Conservation (phyloP, 169 alveolate species). For the Cardiosporidium cionae region DNA sequence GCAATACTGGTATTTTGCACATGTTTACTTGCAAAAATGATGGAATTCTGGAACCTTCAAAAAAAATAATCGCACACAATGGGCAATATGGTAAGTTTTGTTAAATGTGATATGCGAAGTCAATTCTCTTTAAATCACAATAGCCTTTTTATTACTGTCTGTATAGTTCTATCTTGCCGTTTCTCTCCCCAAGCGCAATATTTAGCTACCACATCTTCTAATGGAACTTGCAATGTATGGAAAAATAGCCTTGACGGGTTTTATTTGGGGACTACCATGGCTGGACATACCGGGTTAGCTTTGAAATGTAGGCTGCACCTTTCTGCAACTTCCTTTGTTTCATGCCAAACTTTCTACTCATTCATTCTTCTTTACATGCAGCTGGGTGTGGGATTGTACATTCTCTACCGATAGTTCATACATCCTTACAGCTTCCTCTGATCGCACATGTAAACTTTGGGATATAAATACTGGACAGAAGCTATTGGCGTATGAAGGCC, state of each 20-base stretch:
- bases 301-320: neutral
- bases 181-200: neutral
- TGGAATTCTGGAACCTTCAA: neutral
- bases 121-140: too few species aligned
- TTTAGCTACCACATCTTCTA: conserved; percentile 8
- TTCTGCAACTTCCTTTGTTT: neutral
- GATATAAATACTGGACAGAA: conserved; percentile 7
- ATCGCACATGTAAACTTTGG: conserved; percentile 16
- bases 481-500: neutral
- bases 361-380: neutral
- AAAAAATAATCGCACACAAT: neutral
- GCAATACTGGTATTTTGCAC: neutral
- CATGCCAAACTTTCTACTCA: neutral
- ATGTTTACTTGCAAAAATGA: neutral
- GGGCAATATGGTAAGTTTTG: neutral
- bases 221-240: conserved; percentile 5
- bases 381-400: conserved; percentile 27
- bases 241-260: neutral
- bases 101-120: too few species aligned
- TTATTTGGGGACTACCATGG: neutral
- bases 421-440: conserved; percentile 6
- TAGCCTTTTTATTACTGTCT: too few species aligned
- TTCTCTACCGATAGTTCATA: conserved; percentile 5
- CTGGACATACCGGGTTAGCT: conserved; percentile 5
- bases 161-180: neutral